Evolutionary conservation across 1,139 yeast genomes (phyloP), one percentile per base, ranked within the genome.

Genomic region (Saccharomyces hybrid): DNA sequence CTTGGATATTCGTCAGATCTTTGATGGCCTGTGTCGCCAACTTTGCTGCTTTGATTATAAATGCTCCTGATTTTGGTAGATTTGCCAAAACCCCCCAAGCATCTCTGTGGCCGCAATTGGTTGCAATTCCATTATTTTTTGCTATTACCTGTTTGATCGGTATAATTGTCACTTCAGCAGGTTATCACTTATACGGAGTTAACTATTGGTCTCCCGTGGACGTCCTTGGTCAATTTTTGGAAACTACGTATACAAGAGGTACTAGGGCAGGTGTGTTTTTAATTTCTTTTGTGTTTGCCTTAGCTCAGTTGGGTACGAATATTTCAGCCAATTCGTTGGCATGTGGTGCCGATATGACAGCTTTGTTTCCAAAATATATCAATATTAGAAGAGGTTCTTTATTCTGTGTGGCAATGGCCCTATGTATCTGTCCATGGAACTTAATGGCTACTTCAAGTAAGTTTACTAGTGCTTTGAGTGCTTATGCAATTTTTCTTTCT

Each of bases 321-420:
- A 84, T 90, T 59, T 82, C 95, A 32, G 96, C 96, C 28, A 90
- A 90, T 72, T 85, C 95, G 4, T 77, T 90, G 53, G 84, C 95
- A 6, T 93, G 93, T 47, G 96, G 96, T 65, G 88, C 95, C 2
- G 96, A 90, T 71, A 82, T 88, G 74, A 81, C 96, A 9, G 95
- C 96, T 1, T 69, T 90, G 60, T 68, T 88, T 50, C 96, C 96
- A 29, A 76, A 84, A 54, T 88, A 77, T 72, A 75, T 90, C 67
- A 88, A 85, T 71, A 88, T 89, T 65, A 79, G 96, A 70, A 81
- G 97, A 61, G 88, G 88, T 64, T 83, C 89, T 5, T 88, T 81
- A 68, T 72, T 90, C 54, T 88, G 96, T 75, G 96, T 96, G 0
- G 71, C 77, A 9, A 73, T 89, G 55, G 91, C 93, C 0, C 78